Base-by-base conservation (phyloP, 331 rosid genomes). In the Malus hybrid region DNA sequence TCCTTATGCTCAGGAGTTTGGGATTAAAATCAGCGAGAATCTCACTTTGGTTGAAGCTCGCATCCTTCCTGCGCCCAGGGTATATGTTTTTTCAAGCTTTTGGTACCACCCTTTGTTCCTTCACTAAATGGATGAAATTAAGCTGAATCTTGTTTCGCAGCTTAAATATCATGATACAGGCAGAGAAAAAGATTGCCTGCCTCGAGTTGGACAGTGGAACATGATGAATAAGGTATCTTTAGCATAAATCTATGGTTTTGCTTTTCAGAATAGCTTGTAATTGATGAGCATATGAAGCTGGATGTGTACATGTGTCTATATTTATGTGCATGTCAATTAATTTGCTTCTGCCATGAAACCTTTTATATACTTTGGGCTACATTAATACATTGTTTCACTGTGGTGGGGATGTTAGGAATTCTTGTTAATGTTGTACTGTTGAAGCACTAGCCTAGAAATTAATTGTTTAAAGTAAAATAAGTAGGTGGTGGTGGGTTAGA, bases 151-250 rank as follows among this genome's bases (percentile, higher is more conserved):
- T 77, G 70, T 79, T 61, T 79, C 24, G 32, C 78, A 82, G 82
- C 85, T 82, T 69, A 95, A 82, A 77, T 82, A 77, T 73, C 79
- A 82, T 68, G 82, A 82, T 32, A 77, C 82, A 7, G 85, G 79
- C 13, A 73, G 48, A 55, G 82, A 77, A 73, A 77, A 73, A 48
- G 85, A 82, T 62, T 75, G 81, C 57, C 67, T 62, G 28, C 85
- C 85, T 5, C 82, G 75, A 30, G 52, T 50, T 32, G 71, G 63
- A 48, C 71, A 92, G 16, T 95, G 99, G 99, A 95, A 95, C 22
- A 95, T 95, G 99, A 95, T 90, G 99, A 95, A 95, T 2, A 95
- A 95, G 97, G 99, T 94, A 74, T 62, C 56, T 62, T 53, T 9
- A 32, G 36, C 39, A 26, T 19, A 18, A 10, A 46, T 16, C 26